These are phyloP conservation scores for Clonostachys rhizophaga DNA, from an alignment of 2,329 filamentous ascomycete species.

Conservation along the genomic window DNA sequence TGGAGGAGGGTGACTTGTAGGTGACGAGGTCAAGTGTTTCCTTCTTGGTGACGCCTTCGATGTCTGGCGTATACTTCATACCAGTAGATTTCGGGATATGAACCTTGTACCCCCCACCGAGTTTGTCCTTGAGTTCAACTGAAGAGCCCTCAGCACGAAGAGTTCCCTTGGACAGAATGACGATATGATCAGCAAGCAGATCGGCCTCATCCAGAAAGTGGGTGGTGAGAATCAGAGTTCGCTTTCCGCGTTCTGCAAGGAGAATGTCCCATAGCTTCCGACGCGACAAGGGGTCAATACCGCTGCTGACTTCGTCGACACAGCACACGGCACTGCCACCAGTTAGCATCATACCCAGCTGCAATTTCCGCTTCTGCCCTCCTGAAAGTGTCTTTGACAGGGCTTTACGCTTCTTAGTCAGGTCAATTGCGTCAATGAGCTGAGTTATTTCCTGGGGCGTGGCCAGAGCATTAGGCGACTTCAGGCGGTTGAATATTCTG, in stretches of 20 bases:
- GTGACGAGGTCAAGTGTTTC: constrained; percentile 65
- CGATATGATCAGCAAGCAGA: constrained; percentile 82
- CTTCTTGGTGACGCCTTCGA: constrained; percentile 53
- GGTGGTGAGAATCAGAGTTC: constrained; percentile 84
- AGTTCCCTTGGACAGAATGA: constrained; percentile 78
- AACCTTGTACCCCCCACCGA: constrained; percentile 82
- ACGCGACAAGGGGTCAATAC: constrained; percentile 79
- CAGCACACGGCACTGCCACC: constrained; percentile 85
- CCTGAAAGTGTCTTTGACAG: constrained; percentile 76
- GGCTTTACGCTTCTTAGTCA: constrained; percentile 69
- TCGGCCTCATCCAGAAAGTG: constrained; percentile 95
- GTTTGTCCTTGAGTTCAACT: constrained; percentile 75
- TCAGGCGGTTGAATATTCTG: constrained; percentile 76
- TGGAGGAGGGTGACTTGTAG: constrained; percentile 67
- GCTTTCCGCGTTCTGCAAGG: constrained; percentile 72
- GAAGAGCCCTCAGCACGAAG: constrained; percentile 80
- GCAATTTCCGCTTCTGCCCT: constrained; percentile 87
- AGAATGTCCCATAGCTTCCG: constrained; percentile 94
- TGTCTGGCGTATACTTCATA: constrained; percentile 37
- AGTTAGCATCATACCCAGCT: constrained; percentile 92
- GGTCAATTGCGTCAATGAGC: constrained; percentile 67
- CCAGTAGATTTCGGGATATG: constrained; percentile 60
- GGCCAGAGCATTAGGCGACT: constrained; percentile 55
- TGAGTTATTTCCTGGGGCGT: constrained; percentile 53
- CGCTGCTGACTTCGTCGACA: constrained; percentile 86